Conservation (phyloP, 495 filamentous ascomycete species). For the Aspergillus sclerotioniger region DNA sequence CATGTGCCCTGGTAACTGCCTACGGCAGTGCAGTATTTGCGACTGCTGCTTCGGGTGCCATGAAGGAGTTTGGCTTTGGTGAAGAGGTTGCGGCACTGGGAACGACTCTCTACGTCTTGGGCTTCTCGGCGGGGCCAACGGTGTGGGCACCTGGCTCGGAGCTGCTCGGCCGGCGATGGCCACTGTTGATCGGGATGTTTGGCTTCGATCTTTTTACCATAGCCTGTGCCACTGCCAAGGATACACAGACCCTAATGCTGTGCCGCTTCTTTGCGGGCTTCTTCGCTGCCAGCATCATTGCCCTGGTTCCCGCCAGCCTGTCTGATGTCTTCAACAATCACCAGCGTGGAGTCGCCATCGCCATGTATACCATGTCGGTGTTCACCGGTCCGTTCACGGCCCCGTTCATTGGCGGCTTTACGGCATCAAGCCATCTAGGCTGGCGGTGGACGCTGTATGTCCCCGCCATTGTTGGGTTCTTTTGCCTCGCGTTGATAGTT, state of each 20-base stretch:
- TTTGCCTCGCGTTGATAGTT: constrained; percentile 21
- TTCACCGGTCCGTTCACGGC: constrained; percentile 43
- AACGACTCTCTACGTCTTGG: constrained; percentile 53
- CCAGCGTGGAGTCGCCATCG: constrained; percentile 43
- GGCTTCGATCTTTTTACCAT: constrained; percentile 52
- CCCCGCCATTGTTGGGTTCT: constrained; percentile 37
- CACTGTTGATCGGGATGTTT: constrained; percentile 48
- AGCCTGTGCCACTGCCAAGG: constrained; percentile 52
- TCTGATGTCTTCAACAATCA: constrained; percentile 49
- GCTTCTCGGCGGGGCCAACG: constrained; percentile 48
- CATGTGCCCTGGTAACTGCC: constrained; percentile 46
- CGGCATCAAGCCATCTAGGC: constrained; percentile 31
- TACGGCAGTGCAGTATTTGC: constrained; percentile 53
- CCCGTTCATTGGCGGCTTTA: constrained; percentile 47
- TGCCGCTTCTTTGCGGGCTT: constrained; percentile 48
- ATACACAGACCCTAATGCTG: constrained; percentile 53
- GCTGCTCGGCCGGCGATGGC: constrained; percentile 58
- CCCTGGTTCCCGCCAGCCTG: constrained; percentile 47
- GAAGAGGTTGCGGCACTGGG: constrained; percentile 50
- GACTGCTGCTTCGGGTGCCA: constrained; percentile 38
- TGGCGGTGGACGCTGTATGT: constrained; percentile 49
- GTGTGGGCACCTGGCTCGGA: constrained; percentile 71
- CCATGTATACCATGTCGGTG: constrained; percentile 46
- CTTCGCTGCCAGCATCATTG: constrained; percentile 47
- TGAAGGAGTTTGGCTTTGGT: constrained; percentile 44